These are phyloP conservation scores for Saccharomycopsis synnaedendra DNA, from an alignment of 805 yeast genomes.

Conservation along the genomic window DNA sequence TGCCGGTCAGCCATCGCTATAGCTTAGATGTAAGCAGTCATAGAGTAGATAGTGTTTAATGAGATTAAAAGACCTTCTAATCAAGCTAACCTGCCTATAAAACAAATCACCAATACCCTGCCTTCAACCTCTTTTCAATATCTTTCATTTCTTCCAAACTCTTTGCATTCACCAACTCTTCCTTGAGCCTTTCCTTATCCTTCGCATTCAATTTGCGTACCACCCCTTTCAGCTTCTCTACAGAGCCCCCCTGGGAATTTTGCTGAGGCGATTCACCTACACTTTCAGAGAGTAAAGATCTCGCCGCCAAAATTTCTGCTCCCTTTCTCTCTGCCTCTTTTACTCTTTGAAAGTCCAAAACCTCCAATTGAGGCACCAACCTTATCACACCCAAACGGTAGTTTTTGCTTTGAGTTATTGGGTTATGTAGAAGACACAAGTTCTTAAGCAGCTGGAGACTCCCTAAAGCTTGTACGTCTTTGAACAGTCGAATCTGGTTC, in stretches of 20 bases:
- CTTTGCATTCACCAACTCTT: slow-evolving; percentile 48
- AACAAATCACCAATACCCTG: slow-evolving; percentile 23
- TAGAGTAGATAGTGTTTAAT: no score
- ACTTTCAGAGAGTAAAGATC: slow-evolving; percentile 15
- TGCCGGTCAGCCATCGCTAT: no score
- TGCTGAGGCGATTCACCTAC: slow-evolving; percentile 22
- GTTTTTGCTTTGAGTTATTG: slow-evolving; percentile 30
- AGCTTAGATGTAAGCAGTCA: no score
- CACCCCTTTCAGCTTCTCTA: slow-evolving; percentile 24
- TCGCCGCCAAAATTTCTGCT: slow-evolving; percentile 34
- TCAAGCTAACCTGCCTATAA: no score
- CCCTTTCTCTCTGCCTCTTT: slow-evolving; percentile 38
- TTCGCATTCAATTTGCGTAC: slow-evolving; percentile 34
- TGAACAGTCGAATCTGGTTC: slow-evolving; percentile 24
- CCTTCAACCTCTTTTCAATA: slow-evolving; percentile 43
- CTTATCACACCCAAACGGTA: slow-evolving; percentile 54
- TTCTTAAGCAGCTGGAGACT: no score
- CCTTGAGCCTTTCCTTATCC: slow-evolving; percentile 39
- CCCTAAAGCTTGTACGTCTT: no score
- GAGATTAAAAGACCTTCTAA: no score
- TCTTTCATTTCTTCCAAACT: slow-evolving; percentile 65
- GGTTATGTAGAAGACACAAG: slow-evolving; percentile 16
- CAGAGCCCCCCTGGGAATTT: neutral
- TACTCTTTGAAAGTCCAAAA: slow-evolving; percentile 60
- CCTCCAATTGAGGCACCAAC: slow-evolving; percentile 48